A percentile compares a stretch with the other conserved stretches of the same genome.
These are phyloP conservation scores for Tuber calosporum DNA, from an alignment of 495 filamentous ascomycete species.

Conservation along the genomic window DNA sequence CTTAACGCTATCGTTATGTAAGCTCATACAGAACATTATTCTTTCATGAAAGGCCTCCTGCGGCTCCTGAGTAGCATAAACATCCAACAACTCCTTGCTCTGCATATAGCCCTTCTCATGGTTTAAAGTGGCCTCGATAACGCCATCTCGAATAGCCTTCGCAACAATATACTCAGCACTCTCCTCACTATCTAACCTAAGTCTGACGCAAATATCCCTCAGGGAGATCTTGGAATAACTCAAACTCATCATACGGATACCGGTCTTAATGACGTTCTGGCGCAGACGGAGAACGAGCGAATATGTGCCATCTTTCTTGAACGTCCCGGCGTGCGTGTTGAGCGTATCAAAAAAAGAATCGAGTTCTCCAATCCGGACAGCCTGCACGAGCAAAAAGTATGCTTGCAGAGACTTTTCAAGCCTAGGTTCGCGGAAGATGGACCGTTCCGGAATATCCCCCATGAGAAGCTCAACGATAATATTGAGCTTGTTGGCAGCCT, in stretches of 20 bases:
- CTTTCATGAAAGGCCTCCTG: constrained; percentile 95
- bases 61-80: constrained; percentile 91
- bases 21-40: constrained; percentile 76
- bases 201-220: constrained; percentile 89
- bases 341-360: constrained; percentile 84
- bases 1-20: constrained; percentile 98
- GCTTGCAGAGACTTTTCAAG: constrained; percentile 81
- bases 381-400: constrained; percentile 86
- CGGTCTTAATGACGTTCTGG: constrained; percentile 99
- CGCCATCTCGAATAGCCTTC: constrained; percentile 95
- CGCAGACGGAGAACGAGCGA: constrained; percentile 86
- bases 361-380: constrained; percentile 88
- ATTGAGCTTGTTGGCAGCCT: constrained; percentile 86
- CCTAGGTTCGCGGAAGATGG: constrained; percentile 77
- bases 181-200: constrained; percentile 88
- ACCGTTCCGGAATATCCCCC: constrained; percentile 95
- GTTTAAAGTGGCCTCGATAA: constrained; percentile 92
- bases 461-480: constrained; percentile 94
- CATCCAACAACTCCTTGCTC: constrained; percentile 89
- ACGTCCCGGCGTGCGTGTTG: constrained; percentile 67
- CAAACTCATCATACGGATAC: constrained; percentile 97
- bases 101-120: constrained; percentile 96
- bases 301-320: constrained; percentile 90
- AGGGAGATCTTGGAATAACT: constrained; percentile 97
- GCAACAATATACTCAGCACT: constrained; percentile 98